phyloP scores from a whole-genome alignment of 352 stramenopile species.

The Achlya hypogyna region DNA sequence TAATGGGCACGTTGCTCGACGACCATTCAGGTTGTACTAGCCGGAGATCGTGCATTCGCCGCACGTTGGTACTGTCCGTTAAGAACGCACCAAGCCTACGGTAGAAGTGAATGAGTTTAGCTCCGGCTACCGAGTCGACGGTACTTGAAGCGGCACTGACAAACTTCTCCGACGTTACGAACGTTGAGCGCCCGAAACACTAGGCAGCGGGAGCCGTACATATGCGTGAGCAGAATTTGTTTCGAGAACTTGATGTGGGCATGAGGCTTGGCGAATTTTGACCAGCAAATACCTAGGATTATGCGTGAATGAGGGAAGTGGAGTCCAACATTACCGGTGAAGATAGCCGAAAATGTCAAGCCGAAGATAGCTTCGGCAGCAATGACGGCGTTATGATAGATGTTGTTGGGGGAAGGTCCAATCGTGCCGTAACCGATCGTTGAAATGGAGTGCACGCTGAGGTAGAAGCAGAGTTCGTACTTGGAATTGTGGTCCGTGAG shows the following conservation, averaged over 20 bases:
- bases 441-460: slow-evolving; percentile 74
- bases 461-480: slow-evolving; percentile 66
- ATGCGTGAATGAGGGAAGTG: background rate
- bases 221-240: slow-evolving; percentile 50
- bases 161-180: slow-evolving; percentile 63
- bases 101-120: background rate
- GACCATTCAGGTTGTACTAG: slow-evolving; percentile 71
- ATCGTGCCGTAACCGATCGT: slow-evolving; percentile 79
- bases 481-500: slow-evolving; percentile 18
- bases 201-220: slow-evolving; percentile 67
- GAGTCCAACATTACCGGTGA: slow-evolving; percentile 31
- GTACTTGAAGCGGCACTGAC: slow-evolving; percentile 61
- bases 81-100: slow-evolving; percentile 6
- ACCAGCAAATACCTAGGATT: slow-evolving; percentile 56
- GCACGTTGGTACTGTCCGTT: slow-evolving; percentile 33
- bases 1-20: slow-evolving; percentile 74
- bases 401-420: slow-evolving; percentile 31
- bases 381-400: slow-evolving; percentile 74
- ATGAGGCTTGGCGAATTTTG: slow-evolving; percentile 69
- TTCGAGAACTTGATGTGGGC: slow-evolving; percentile 79
- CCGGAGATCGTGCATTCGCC: slow-evolving; percentile 71
- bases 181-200: slow-evolving; percentile 76
- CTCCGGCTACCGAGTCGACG: background rate
- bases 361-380: slow-evolving; percentile 65
- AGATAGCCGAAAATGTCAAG: slow-evolving; percentile 72